A percentile compares a stretch with the other conserved stretches of the same genome.
Evolutionary conservation across 345 rosid species (phyloP).

Genomic region (Lumnitzera littorea): DNA sequence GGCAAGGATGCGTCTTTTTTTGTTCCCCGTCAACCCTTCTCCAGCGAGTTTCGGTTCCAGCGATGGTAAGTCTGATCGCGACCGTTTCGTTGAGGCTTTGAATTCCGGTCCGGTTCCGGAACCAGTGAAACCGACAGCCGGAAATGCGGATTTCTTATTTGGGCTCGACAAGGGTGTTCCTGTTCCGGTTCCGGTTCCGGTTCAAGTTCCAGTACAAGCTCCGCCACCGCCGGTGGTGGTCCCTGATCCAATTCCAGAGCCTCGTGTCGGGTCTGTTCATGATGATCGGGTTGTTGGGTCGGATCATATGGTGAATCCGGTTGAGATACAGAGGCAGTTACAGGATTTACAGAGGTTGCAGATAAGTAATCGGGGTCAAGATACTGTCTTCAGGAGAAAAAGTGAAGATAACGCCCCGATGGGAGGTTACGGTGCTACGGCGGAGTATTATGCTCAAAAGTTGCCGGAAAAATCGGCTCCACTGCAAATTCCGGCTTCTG

Average conservation of each 20-base stretch:
- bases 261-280: constrained; percentile 7
- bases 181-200: constrained; percentile 4
- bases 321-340: constrained; percentile 51
- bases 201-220: constrained; percentile 23
- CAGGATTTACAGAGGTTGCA: constrained; percentile 79
- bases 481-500: constrained; percentile 16
- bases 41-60: constrained; percentile 42
- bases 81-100: constrained; percentile 65
- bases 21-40: constrained; percentile 42
- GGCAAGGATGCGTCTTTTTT: constrained; percentile 77
- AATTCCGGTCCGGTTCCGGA: constrained; percentile 42
- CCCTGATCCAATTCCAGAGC: constrained; percentile 3
- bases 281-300: constrained; percentile 33
- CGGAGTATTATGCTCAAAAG: constrained; percentile 41
- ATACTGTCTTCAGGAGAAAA: constrained; percentile 37
- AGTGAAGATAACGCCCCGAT: constrained; percentile 26
- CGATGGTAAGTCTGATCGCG: constrained; percentile 58
- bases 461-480: constrained; percentile 34
- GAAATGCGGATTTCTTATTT: constrained; percentile 66
- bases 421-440: constrained; percentile 30
- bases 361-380: constrained; percentile 43
- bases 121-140: constrained; percentile 18
- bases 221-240: constrained; percentile 11
- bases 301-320: constrained; percentile 38
- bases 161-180: constrained; percentile 50